Conservation (phyloP, 345 rosid genomes). For the Gossypium rotundifolium region DNA sequence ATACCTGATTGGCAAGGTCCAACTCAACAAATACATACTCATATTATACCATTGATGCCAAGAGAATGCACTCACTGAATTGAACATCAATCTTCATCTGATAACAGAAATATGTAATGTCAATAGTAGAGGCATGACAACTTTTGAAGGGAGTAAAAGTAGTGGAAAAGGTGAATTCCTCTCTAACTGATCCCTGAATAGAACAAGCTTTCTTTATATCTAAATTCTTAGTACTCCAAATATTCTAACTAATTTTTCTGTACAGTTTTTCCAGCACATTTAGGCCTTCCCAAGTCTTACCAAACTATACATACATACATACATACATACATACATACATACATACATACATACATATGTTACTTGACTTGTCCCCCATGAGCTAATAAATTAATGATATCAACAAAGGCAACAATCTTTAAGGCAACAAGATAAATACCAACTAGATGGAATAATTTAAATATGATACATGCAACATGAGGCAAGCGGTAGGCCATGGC, state of each 20-base stretch:
- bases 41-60: no score
- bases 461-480: conserved; percentile 67
- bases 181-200: conserved; percentile 26
- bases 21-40: no score
- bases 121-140: conserved; percentile 89
- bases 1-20: no score
- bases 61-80: no score
- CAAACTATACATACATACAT: background rate
- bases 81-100: background rate
- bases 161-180: conserved; percentile 61
- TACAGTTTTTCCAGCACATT: background rate
- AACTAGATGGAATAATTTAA: conserved; percentile 1
- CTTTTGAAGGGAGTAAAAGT: conserved; percentile 69
- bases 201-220: conserved; percentile 28
- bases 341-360: conserved; percentile 20
- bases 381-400: conserved; percentile 35
- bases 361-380: conserved; percentile 70
- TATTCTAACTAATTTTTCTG: background rate
- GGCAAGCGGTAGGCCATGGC: conserved; percentile 97
- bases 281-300: background rate
- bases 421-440: conserved; percentile 12
- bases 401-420: conserved; percentile 11
- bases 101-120: conserved; percentile 33
- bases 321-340: no score
- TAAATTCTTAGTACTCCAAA: conserved; percentile 10